A percentile compares a stretch with the other conserved stretches of the same genome.
Conservation (phyloP, 306 rosid species). For the Lathyrus oleraceus region DNA sequence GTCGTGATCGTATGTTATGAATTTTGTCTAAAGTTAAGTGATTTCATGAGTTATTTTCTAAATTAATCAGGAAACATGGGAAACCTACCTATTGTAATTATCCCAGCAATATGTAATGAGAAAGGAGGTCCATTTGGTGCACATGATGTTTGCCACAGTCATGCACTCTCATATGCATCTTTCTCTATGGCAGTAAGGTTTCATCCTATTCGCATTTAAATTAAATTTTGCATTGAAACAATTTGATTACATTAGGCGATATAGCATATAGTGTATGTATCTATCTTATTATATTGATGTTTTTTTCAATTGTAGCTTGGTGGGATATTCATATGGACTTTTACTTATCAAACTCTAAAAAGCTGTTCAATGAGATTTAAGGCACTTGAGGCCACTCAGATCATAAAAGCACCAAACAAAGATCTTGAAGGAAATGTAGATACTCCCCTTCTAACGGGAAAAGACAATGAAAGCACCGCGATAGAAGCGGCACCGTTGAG, state of each 20-base stretch:
- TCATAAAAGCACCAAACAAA: conserved; percentile 44
- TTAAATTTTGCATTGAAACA: too few species aligned
- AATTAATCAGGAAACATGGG: conserved; percentile 80
- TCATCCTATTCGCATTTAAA: conserved; percentile 4
- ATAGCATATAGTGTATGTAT: too few species aligned
- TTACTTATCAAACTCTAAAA: conserved; percentile 56
- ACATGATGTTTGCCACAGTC: conserved; percentile 41
- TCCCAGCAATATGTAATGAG: conserved; percentile 83
- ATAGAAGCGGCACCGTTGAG: conserved; percentile 33
- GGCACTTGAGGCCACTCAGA: conserved; percentile 53
- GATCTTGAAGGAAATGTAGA: conserved; percentile 42
- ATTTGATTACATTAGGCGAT: too few species aligned
- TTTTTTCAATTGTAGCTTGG: conserved; percentile 58
- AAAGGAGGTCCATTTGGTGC: conserved; percentile 79
- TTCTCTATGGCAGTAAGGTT: conserved; percentile 88
- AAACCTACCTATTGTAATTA: conserved; percentile 66
- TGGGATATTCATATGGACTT: conserved; percentile 83
- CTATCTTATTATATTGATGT: too few species aligned
- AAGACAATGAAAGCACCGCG: conserved; percentile 32
- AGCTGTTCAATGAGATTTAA: conserved; percentile 49
- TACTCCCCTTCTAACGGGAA: conserved; percentile 57
- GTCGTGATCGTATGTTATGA: neutral
- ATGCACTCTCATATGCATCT: conserved; percentile 80
- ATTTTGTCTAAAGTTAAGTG: neutral
- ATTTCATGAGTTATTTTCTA: conserved; percentile 17